Base-by-base conservation (phyloP, 768 basidiomycete genomes). In the Neoboletus magnificus region DNA sequence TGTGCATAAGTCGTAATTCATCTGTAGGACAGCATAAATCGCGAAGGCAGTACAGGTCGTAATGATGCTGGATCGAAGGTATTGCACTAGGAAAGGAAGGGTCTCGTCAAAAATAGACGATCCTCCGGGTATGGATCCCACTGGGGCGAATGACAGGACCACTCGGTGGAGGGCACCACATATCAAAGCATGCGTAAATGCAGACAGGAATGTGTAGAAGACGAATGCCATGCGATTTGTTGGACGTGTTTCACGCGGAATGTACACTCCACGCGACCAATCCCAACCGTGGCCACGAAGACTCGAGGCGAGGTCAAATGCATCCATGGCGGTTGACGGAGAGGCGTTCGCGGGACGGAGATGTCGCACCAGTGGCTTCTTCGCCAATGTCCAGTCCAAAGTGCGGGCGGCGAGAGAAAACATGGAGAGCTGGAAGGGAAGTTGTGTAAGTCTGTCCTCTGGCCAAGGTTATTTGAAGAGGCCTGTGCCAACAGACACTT, bases 211-310 rank as follows among this genome's bases (percentile, higher is more conserved):
- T 0, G 79, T 76, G 8, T 68, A 56, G 18, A 67, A 48, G 4
- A 73, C 41, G 62, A 83, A 85, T 15, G 66, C 57, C 1, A 55
- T 18, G 10, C 65, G 73, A 22, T 78, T 74, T 1, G 64, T 56
- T 2, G 76, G 73, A 20, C 79, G 77, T 11, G 71, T 76, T 58
- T 80, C 78, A 6, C 54, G 66, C 6, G 73, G 67, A 25, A 70
- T 35, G 45, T 63, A 50, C 11, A 65, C 15, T 25, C 62, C 57
- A 29, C 67, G 59, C 2, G 83, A 82, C 79, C 83, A 86, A 41
- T 79, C 71, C 85, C 86, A 87, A 15, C 82, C 84, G 44, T 74
- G 63, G 8, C 86, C 86, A 18, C 86, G 82, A 15, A 82, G 60
- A 56, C 78, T 83, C 60, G 69, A 72, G 25, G 57, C 58, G 20